These are phyloP conservation scores for Mortierella sp. DNA, from an alignment of 371 early-diverging fungal species.

Conservation along the genomic window DNA sequence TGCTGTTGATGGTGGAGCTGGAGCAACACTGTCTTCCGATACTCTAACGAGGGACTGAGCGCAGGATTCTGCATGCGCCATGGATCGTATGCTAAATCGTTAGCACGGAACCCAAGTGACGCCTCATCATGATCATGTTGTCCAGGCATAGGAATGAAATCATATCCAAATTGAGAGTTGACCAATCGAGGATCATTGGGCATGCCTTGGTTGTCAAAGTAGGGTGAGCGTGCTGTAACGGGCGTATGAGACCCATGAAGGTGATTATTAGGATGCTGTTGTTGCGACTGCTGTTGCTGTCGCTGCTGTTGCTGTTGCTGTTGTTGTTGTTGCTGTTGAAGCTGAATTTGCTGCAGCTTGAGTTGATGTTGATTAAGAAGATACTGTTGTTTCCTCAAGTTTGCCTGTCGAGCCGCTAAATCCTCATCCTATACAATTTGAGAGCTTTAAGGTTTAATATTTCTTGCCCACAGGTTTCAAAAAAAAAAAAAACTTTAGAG, in stretches of 20 bases:
- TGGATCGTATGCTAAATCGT: slow-evolving; percentile 50
- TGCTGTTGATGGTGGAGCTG: slow-evolving; percentile 50
- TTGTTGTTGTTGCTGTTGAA: slow-evolving; percentile 55
- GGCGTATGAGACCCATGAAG: slow-evolving; percentile 50
- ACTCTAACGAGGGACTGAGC: slow-evolving; percentile 36
- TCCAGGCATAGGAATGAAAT: slow-evolving; percentile 40
- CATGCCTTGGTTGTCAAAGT: slow-evolving; percentile 50
- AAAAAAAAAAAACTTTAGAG: neutral
- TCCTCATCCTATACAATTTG: slow-evolving; percentile 49
- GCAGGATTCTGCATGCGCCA: slow-evolving; percentile 34
- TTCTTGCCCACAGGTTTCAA: neutral
- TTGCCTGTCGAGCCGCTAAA: slow-evolving; percentile 51
- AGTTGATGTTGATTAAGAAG: slow-evolving; percentile 56
- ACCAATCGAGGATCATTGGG: slow-evolving; percentile 32
- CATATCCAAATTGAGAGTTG: slow-evolving; percentile 46
- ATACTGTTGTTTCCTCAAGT: slow-evolving; percentile 50
- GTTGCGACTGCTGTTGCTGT: slow-evolving; percentile 20
- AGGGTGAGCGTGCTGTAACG: slow-evolving; percentile 51
- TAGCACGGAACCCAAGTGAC: slow-evolving; percentile 49
- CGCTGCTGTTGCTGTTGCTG: slow-evolving; percentile 38
- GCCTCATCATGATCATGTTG: slow-evolving; percentile 44
- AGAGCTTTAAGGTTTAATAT: neutral
- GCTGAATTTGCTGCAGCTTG: slow-evolving; percentile 58
- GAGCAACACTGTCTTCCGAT: slow-evolving; percentile 27
- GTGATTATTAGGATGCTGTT: neutral